These are phyloP conservation scores for Exobasidium rhododendri DNA, from an alignment of 1,284 basidiomycete species.

Conservation along the genomic window DNA sequence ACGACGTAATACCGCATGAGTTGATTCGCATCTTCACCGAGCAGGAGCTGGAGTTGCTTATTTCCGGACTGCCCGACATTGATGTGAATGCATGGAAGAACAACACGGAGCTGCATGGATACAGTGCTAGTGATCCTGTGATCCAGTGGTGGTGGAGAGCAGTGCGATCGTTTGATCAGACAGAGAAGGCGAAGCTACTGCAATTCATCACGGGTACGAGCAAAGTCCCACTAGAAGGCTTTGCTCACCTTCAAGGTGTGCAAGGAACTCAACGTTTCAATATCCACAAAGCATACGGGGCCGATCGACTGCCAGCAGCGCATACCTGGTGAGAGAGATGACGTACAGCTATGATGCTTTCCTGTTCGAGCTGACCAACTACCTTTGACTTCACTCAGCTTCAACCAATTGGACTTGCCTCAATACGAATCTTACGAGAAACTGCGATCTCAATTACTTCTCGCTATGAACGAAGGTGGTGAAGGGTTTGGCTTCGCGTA, in stretches of 20 bases:
- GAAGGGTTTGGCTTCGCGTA: slow-evolving; percentile 55
- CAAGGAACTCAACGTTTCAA: slow-evolving; percentile 94
- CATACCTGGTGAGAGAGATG: slow-evolving; percentile 84
- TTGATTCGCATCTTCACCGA: slow-evolving; percentile 76
- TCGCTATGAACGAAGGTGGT: slow-evolving; percentile 53
- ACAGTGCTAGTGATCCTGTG: slow-evolving; percentile 72
- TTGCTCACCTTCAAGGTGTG: slow-evolving; percentile 86
- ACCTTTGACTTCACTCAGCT: slow-evolving; percentile 19
- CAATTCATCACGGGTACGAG: slow-evolving; percentile 93
- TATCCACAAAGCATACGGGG: slow-evolving; percentile 88
- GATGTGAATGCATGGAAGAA: slow-evolving; percentile 98
- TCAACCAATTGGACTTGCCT: slow-evolving; percentile 56
- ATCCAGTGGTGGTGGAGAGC: slow-evolving; percentile 99
- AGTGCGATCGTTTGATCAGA: slow-evolving; percentile 92
- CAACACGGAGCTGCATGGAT: slow-evolving; percentile 86
- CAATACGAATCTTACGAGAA: slow-evolving; percentile 53
- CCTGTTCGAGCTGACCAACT: neutral
- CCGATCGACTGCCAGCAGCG: slow-evolving; percentile 79
- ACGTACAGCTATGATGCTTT: slow-evolving; percentile 4
- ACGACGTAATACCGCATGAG: slow-evolving; percentile 77
- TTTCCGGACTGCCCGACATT: slow-evolving; percentile 96
- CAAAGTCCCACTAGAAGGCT: slow-evolving; percentile 88
- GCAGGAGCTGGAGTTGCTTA: slow-evolving; percentile 93
- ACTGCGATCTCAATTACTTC: slow-evolving; percentile 27
- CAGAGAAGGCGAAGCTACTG: slow-evolving; percentile 78